Evolutionary conservation across 345 rosid species (phyloP).

Genomic region (Lepidium didymum): DNA sequence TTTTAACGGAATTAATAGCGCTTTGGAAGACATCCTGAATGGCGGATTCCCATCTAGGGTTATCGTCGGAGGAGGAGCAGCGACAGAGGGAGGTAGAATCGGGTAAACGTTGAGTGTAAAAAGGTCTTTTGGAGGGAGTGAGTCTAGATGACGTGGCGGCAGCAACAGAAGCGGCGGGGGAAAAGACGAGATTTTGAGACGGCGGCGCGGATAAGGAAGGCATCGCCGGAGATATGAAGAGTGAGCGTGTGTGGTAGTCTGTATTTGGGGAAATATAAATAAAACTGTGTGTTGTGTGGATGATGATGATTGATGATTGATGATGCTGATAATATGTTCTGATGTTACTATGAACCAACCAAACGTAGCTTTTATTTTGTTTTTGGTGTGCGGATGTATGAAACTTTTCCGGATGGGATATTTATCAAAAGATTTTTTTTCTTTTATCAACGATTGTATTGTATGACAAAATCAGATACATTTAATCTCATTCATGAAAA

Average conservation of each 20-base stretch:
- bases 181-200: conserved; percentile 39
- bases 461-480: too few species aligned
- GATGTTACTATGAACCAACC: not conserved
- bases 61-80: conserved; percentile 43
- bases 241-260: not conserved
- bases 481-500: too few species aligned
- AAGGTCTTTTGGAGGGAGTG: conserved; percentile 27
- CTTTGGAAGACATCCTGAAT: conserved; percentile 45
- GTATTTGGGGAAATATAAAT: not conserved
- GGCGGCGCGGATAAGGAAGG: conserved; percentile 53
- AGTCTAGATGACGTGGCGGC: conserved; percentile 22
- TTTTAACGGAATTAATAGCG: conserved; percentile 46
- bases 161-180: conserved; percentile 13
- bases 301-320: not conserved
- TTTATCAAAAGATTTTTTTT: too few species aligned
- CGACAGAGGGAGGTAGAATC: conserved; percentile 32
- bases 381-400: not conserved
- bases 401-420: not conserved
- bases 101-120: conserved; percentile 33
- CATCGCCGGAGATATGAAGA: conserved; percentile 29
- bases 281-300: conserved; percentile 7
- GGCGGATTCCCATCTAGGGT: conserved; percentile 47
- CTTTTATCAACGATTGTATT: too few species aligned
- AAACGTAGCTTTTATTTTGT: not conserved
- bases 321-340: not conserved